Evolutionary conservation across 192 early-diverging fungal genomes (phyloP), one percentile per base, ranked within the genome.

Genomic region (Coemansia asiatica): DNA sequence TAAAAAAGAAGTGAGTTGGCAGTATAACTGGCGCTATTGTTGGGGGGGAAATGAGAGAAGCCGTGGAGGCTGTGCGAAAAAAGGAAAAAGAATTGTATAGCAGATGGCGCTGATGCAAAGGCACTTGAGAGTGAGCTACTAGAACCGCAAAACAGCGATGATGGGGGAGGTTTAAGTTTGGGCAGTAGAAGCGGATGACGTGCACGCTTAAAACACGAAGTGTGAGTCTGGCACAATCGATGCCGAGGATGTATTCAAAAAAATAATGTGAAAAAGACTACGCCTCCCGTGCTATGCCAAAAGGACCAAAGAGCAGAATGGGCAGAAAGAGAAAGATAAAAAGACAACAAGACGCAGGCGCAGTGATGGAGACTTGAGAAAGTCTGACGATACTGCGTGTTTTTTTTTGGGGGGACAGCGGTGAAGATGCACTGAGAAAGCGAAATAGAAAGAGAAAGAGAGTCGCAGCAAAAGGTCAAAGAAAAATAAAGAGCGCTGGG

Each of bases 191-290:
- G 54, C 26, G 28, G 26, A 29, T 29, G 54, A 26, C 54, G 54
- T 56, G 26, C 4, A 27, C 54, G 27, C 16, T 16, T 10, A 28
- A 29, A 16, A 21, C 54, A 15, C 28, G 54, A 56, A 56, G 54
- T 56, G 28, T 56, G 54, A 56, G 54, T 27, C 54, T 18, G 25
- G 13, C 25, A 56, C 27, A 56, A n/a, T 29, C 54, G 50, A 26
- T 15, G 31, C 31, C 40, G 13, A 16, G 16, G 16, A 18, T 15
- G 40, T 44, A 44, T 44, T 44, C 13, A 13, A 8, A 6, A 44
- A 44, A 44, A 16, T 15, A 29, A 26, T 29, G 22, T 15, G 9
- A 15, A 29, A 22, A n/a, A 49, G 48, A 56, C 4, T 56, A 56
- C 26, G 54, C 27, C 54, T 56, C 26, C 29, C 28, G 15, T 29